Percentiles rank a stretch among this genome's conserved stretches.
Conservation (phyloP, 169 alveolate genomes). For the Ichthyophthirius multifiliis region DNA sequence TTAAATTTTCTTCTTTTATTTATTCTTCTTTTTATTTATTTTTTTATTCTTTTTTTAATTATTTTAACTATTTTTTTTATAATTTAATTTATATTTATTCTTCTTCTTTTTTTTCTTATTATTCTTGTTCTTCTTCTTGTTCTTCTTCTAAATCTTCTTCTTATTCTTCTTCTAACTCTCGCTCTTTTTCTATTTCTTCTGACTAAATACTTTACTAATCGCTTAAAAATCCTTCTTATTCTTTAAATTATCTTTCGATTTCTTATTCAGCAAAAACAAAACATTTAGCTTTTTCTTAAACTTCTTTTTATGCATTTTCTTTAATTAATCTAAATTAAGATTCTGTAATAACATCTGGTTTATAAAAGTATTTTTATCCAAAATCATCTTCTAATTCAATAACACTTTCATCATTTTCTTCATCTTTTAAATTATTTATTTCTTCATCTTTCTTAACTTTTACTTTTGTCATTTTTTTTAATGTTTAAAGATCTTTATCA, state of each 20-base stretch:
- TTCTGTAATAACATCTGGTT: not conserved
- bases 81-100: not conserved
- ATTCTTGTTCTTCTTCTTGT: not conserved
- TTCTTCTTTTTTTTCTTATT: not conserved
- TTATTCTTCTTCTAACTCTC: not conserved
- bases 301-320: not conserved
- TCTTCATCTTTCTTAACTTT: conserved; percentile 1
- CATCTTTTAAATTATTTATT: not conserved
- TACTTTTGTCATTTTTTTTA: not conserved
- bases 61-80: not conserved
- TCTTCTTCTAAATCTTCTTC: not conserved
- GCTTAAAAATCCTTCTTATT: not conserved
- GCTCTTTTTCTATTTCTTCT: not conserved
- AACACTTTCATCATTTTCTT: not conserved
- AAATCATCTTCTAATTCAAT: not conserved
- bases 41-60: not conserved
- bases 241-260: not conserved
- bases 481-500: not conserved
- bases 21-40: not conserved
- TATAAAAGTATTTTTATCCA: not conserved
- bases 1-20: not conserved
- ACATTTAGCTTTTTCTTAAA: not conserved
- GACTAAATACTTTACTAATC: not conserved
- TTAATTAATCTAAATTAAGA: not conserved
- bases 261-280: not conserved